These are phyloP conservation scores for Aspergillus spinulosporus DNA, from an alignment of 2,329 filamentous ascomycete genomes.

Conservation along the genomic window DNA sequence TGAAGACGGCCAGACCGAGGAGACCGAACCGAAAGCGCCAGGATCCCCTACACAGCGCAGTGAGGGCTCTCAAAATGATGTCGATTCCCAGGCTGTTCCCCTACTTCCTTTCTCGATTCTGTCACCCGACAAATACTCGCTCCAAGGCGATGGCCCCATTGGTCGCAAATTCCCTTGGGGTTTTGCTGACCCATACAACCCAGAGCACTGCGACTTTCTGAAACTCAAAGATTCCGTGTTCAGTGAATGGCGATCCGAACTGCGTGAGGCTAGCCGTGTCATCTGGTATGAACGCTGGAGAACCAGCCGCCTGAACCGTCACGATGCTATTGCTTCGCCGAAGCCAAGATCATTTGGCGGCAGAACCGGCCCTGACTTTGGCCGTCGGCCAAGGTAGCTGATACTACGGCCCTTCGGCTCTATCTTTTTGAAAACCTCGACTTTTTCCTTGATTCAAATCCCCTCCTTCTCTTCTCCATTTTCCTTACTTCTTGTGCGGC, in stretches of 20 bases:
- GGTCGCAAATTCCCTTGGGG: conserved; percentile 96
- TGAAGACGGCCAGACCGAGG: conserved; percentile 27
- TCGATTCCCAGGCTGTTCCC: conserved; percentile 49
- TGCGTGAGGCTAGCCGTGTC: conserved; percentile 86
- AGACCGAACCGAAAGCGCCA: conserved; percentile 23
- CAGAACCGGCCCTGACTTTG: conserved; percentile 30
- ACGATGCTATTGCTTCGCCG: conserved; percentile 23
- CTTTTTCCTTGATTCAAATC: conserved; percentile 9
- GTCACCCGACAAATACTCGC: conserved; percentile 80
- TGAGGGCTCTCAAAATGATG: conserved; percentile 52
- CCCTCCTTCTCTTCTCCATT: not conserved
- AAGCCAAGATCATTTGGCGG: conserved; percentile 30
- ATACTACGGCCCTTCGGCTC: not conserved
- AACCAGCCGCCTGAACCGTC: conserved; percentile 53
- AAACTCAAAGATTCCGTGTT: conserved; percentile 91
- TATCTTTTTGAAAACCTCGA: conserved; percentile 5
- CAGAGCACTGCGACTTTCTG: conserved; percentile 89
- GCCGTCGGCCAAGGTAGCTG: conserved; percentile 15
- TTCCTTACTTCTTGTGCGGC: not conserved
- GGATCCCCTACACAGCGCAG: conserved; percentile 36
- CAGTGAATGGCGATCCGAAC: conserved; percentile 84
- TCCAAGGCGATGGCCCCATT: conserved; percentile 58
- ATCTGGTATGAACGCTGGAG: conserved; percentile 97
- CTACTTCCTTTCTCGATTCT: conserved; percentile 89
- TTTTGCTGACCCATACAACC: conserved; percentile 89